Percentiles rank a stretch among this genome's conserved stretches.
Evolutionary conservation across 805 yeast genomes (phyloP).

Genomic region (Candida succiphila): DNA sequence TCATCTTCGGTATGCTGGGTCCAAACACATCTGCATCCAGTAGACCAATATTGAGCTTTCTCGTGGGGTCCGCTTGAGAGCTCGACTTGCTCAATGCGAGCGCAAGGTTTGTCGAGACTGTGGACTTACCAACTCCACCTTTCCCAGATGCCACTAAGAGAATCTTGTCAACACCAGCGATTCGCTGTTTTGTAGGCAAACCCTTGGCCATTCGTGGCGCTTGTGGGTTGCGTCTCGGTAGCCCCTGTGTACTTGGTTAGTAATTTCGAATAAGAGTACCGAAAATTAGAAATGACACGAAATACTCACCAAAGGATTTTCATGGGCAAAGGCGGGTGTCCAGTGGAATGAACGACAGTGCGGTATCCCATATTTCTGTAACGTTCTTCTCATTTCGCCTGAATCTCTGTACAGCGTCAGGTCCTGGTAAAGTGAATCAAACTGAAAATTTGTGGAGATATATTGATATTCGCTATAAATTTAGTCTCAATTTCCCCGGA

Average conservation of each 20-base stretch:
- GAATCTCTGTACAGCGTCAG: too few relatives aligned
- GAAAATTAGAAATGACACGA: constrained; percentile 1
- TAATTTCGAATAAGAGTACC: not conserved
- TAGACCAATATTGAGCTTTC: constrained; percentile 53
- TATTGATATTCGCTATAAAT: too few relatives aligned
- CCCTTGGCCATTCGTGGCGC: constrained; percentile 37
- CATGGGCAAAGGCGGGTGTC: constrained; percentile 25
- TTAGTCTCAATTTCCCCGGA: too few relatives aligned
- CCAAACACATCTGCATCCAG: constrained; percentile 81
- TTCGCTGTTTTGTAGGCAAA: constrained; percentile 41
- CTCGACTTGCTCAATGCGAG: constrained; percentile 43
- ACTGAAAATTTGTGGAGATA: too few relatives aligned
- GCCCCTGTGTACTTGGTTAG: constrained; percentile 23
- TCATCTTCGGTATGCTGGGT: constrained; percentile 68
- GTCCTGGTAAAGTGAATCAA: too few relatives aligned
- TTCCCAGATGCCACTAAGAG: constrained; percentile 66
- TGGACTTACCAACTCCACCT: constrained; percentile 79
- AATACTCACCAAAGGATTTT: constrained; percentile 49
- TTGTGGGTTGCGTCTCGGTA: constrained; percentile 26
- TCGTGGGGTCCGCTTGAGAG: too few relatives aligned
- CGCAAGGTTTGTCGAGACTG: constrained; percentile 64
- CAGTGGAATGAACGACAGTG: too few relatives aligned
- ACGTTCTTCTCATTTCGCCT: too few relatives aligned
- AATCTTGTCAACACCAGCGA: constrained; percentile 53
- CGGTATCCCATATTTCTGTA: too few relatives aligned